Base-by-base conservation (phyloP, 1,139 yeast species). In the Nakaseomyces uthaithaninus region DNA sequence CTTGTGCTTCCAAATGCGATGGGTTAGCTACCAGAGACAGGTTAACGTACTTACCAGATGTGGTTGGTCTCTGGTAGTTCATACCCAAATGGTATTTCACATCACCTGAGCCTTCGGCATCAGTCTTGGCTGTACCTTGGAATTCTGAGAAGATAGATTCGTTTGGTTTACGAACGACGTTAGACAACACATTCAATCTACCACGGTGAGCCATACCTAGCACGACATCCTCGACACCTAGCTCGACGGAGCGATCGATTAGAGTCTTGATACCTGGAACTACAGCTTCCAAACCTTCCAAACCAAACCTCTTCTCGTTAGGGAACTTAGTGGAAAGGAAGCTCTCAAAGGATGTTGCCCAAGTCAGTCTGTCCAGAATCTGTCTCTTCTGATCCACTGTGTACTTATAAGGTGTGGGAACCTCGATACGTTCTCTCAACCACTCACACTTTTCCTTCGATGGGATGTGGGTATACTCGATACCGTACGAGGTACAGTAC, bases 151-250 rank as follows among this genome's bases (percentile, higher is more conserved):
- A 91, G 62, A 91, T 93, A 37, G 95, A 86, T 72, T 91, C 97
- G 63, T 91, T 89, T 58, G 98, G 97, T 67, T 91, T 91, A 71
- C 98, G 84, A 40, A 91, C 96, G 58, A 91, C 98, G 68, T 91
- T 91, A 46, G 96, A 86, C 67, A 91, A 76, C 82, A 91, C 89
- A 66, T 91, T 91, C 60, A 91, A 75, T 72, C 99, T 82, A 69
- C 99, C 99, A 76, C 99, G 86, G 68, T 91, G 98, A 44, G 99
- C 96, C 98, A 91, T 91, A 71, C 99, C 99, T 57, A 93, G 82
- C 57, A 91, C 94, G 48, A 91, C 78, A 63, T 91, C 97, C 67
- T 89, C 96, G 44, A 89, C 80, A 57, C 99, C 99, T 48, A 71
- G 69, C 53, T 87, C 96, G 41, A 89, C 97, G 36, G 95, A 77